phyloP scores from a whole-genome alignment of 305 asterid species.

The Fraxinus sp. region DNA sequence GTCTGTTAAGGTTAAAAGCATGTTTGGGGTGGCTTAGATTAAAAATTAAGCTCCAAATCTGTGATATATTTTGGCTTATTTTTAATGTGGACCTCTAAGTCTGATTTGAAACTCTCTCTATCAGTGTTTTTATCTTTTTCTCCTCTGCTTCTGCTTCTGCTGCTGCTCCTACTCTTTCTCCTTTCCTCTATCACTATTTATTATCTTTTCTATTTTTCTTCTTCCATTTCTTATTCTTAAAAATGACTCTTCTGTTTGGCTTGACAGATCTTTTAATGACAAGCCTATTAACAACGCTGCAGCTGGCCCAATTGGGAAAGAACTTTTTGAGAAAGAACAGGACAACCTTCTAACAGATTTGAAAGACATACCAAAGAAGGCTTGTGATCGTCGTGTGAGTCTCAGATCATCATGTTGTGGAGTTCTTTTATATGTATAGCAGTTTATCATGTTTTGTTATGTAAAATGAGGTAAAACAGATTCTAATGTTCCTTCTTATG shows the following conservation, averaged over 20 bases:
- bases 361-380: constrained; percentile 86
- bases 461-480: background rate
- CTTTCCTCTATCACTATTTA: background rate
- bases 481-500: background rate
- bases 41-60: background rate
- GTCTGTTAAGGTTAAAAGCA: background rate
- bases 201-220: background rate
- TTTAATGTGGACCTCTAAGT: background rate
- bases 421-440: background rate
- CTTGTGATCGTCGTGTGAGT: constrained; percentile 95
- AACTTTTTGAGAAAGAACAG: constrained; percentile 91
- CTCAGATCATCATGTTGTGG: constrained; percentile 1
- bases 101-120: background rate
- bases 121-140: background rate
- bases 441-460: background rate
- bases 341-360: constrained; percentile 79
- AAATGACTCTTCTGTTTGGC: background rate
- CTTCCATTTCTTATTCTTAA: background rate
- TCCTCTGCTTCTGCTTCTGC: background rate
- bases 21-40: background rate
- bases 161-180: background rate
- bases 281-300: constrained; percentile 71
- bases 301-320: constrained; percentile 81
- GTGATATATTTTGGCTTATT: background rate
- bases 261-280: constrained; percentile 77